phyloP scores from a whole-genome alignment of 2,329 filamentous ascomycete species.

The Keithomyces neogunnii region DNA sequence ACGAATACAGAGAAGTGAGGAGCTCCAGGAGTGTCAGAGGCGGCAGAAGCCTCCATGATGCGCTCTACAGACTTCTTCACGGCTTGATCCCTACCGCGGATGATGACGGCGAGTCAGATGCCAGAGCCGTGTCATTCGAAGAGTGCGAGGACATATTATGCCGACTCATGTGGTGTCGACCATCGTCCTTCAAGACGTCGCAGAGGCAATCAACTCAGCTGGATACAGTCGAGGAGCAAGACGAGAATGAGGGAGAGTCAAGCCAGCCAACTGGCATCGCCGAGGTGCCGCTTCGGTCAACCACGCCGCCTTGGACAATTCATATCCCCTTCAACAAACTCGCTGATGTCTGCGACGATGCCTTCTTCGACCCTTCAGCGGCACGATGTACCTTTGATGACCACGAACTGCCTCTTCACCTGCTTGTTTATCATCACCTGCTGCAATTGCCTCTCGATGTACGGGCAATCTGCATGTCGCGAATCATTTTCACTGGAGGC shows the following conservation, averaged over 20 bases:
- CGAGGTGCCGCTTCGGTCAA: slow-evolving; percentile 38
- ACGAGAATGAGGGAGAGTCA: slow-evolving; percentile 37
- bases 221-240: slow-evolving; percentile 48
- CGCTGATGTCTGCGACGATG: slow-evolving; percentile 64
- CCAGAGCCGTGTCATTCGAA: slow-evolving; percentile 54
- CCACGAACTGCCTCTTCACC: slow-evolving; percentile 70
- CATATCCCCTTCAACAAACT: slow-evolving; percentile 62
- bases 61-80: slow-evolving; percentile 56
- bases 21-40: slow-evolving; percentile 64
- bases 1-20: slow-evolving; percentile 79
- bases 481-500: slow-evolving; percentile 79
- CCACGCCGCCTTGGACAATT: slow-evolving; percentile 43
- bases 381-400: slow-evolving; percentile 63
- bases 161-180: slow-evolving; percentile 68
- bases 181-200: slow-evolving; percentile 21
- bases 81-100: slow-evolving; percentile 17
- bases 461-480: slow-evolving; percentile 76
- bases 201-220: slow-evolving; percentile 29
- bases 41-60: slow-evolving; percentile 61
- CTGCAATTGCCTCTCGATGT: slow-evolving; percentile 73
- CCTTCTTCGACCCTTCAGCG: slow-evolving; percentile 57
- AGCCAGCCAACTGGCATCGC: slow-evolving; percentile 19
- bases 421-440: slow-evolving; percentile 68
- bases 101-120: slow-evolving; percentile 18
- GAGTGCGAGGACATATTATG: slow-evolving; percentile 74